Evolutionary conservation across 179 eudicot species (phyloP).

Genomic region (Amaranthus tricolor): DNA sequence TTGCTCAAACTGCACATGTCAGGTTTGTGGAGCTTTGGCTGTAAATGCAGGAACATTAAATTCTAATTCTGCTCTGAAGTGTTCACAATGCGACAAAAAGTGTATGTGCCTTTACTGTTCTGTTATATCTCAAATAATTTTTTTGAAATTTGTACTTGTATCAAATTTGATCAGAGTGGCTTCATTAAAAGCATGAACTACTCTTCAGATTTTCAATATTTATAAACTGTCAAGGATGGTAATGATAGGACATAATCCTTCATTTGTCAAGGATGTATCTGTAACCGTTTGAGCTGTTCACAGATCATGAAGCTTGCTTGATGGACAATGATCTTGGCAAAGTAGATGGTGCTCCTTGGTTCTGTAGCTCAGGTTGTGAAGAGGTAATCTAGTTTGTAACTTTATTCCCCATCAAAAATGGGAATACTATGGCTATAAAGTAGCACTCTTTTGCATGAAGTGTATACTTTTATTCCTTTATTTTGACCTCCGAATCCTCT

Average conservation of each 20-base stretch:
- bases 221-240: background rate
- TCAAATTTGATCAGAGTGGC: conserved; percentile 2
- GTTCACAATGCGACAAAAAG: conserved; percentile 78
- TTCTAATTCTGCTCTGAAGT: conserved; percentile 47
- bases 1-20: conserved; percentile 76
- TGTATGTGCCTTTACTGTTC: conserved; percentile 46
- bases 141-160: background rate
- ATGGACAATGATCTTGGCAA: conserved; percentile 33
- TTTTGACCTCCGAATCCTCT: conserved; percentile 4
- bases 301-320: conserved; percentile 77
- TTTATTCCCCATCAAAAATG: conserved; percentile 3
- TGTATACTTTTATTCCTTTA: background rate
- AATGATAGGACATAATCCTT: background rate
- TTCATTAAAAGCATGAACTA: background rate
- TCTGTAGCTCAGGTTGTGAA: conserved; percentile 73
- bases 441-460: background rate
- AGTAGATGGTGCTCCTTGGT: conserved; percentile 51
- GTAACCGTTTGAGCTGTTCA: conserved; percentile 24
- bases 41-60: conserved; percentile 39
- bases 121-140: background rate
- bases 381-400: conserved; percentile 50
- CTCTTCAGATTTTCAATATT: background rate
- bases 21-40: conserved; percentile 66
- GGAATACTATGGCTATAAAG: background rate
- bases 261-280: conserved; percentile 2